Evolutionary conservation across 352 stramenopile species (phyloP), one percentile per base, ranked within the genome.

Genomic region (Globisporangium rhizosaccharum): DNA sequence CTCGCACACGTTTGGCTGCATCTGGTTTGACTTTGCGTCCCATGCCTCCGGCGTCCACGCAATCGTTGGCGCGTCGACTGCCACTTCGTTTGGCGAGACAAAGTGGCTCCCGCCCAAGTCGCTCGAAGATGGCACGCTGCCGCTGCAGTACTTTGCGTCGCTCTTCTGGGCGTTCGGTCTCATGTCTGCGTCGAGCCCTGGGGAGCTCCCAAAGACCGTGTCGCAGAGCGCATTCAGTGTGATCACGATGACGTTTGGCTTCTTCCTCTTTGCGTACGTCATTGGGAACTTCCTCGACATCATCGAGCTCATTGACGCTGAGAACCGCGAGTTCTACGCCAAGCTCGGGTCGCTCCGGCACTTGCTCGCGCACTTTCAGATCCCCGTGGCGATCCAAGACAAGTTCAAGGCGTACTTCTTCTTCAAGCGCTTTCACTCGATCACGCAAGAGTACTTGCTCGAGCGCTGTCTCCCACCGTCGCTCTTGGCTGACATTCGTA

Each of bases 341-440:
- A 85, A 86, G 45, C 49, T 88, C 17, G 83, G 76, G 44, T 79
- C 71, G n/a, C 44, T 87, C 30, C 72, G 78, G 1, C 76, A 80
- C 28, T 63, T 87, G 30, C 49, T 86, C 5, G 55, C 56, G 7
- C 78, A 88, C 33, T 88, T 87, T 51, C 66, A 70, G 46, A 63
- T 88, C 15, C 72, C 76, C 1, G 23, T 55, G 25, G 58, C 62
- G 2, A 62, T 85, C 11, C 65, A 83, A 46, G 70, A 76, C 15
- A 85, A 84, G 30, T 81, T 88, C 46, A 80, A 87, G 45, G 75
- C 77, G 14, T 85, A 77, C 41, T 83, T 85, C 36, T 81, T 88
- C 56, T 88, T 87, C 66, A 80, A 83, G 41, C 72, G 74, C 2
- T 88, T 84, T 36, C 78, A 88, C 51, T 84, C 76, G 1, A 88